A percentile compares a stretch with the other conserved stretches of the same genome.
Evolutionary conservation across 805 yeast genomes (phyloP).

Genomic region (Barnettozyma californica): DNA sequence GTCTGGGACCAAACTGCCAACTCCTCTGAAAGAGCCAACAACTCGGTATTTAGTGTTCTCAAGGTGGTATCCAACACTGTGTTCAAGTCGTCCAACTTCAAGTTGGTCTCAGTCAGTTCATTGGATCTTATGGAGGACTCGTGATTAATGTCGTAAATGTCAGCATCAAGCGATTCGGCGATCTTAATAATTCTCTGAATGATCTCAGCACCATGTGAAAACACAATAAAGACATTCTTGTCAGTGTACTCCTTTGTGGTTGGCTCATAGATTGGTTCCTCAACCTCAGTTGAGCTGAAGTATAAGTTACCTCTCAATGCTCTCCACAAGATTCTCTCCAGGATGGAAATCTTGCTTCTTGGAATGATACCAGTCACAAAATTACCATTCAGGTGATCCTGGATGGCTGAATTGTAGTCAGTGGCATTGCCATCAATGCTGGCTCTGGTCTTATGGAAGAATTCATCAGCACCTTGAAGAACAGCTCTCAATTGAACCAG

Average conservation of each 20-base stretch:
- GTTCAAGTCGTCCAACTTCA: conserved; percentile 53
- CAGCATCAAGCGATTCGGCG: conserved; percentile 86
- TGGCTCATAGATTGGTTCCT: conserved; percentile 65
- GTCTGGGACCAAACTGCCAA: conserved; percentile 66
- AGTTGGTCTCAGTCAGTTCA: conserved; percentile 56
- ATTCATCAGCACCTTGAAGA: conserved; percentile 43
- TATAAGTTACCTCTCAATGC: conserved; percentile 87
- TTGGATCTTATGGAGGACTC: conserved; percentile 55
- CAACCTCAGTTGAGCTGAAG: conserved; percentile 67
- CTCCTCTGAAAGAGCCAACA: conserved; percentile 70
- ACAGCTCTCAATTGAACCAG: conserved; percentile 58
- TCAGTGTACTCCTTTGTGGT: conserved; percentile 51
- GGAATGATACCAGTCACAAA: conserved; percentile 71
- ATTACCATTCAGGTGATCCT: conserved; percentile 36
- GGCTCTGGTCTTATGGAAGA: conserved; percentile 31
- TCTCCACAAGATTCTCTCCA: conserved; percentile 90
- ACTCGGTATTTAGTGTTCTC: conserved; percentile 68
- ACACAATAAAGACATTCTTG: conserved; percentile 81
- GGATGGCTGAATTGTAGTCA: background rate
- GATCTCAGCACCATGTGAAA: conserved; percentile 83
- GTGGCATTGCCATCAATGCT: conserved; percentile 9
- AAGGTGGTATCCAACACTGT: conserved; percentile 60
- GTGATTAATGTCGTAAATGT: conserved; percentile 55
- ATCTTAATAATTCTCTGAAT: conserved; percentile 72
- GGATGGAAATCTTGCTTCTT: conserved; percentile 58